These are phyloP conservation scores for Paramecium octaurelia DNA, from an alignment of 73 alveolate genomes.

Conservation along the genomic window DNA sequence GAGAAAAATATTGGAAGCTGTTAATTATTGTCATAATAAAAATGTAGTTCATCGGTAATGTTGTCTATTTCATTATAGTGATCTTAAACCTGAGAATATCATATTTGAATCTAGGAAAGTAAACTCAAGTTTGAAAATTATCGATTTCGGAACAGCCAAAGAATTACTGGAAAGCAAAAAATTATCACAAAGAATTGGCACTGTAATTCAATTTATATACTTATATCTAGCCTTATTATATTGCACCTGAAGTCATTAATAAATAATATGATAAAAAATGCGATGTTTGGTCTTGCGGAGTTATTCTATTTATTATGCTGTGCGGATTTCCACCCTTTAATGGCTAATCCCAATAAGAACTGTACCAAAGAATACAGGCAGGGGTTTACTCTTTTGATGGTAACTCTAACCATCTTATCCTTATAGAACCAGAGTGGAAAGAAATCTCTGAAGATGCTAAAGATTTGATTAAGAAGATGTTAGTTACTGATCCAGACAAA, in stretches of 20 bases:
- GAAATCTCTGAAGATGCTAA: conserved; percentile 66
- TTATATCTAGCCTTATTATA: conserved; percentile 41
- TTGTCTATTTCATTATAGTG: background rate
- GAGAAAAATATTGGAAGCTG: conserved; percentile 60
- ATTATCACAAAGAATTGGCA: conserved; percentile 15
- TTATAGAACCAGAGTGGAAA: conserved; percentile 53
- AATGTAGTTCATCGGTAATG: conserved; percentile 41
- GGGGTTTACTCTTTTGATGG: conserved; percentile 62
- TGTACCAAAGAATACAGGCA: conserved; percentile 58
- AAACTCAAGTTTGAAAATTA: conserved; percentile 33
- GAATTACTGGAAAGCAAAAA: background rate
- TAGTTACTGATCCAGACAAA: conserved; percentile 63
- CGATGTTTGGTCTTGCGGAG: conserved; percentile 87
- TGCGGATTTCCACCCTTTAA: conserved; percentile 78
- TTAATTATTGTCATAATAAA: conserved; percentile 45
- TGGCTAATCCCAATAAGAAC: conserved; percentile 72
- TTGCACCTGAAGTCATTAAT: conserved; percentile 78
- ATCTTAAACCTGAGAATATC: conserved; percentile 61
- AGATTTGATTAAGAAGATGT: conserved; percentile 72
- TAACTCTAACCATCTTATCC: background rate
- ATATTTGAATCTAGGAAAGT: background rate
- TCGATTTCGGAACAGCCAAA: conserved; percentile 60
- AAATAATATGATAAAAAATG: conserved; percentile 76
- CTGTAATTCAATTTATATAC: background rate
- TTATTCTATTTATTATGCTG: conserved; percentile 74